Percentiles rank a stretch among this genome's conserved stretches.
phyloP scores from a whole-genome alignment of 495 filamentous ascomycete genomes.

The Podospora comata region DNA sequence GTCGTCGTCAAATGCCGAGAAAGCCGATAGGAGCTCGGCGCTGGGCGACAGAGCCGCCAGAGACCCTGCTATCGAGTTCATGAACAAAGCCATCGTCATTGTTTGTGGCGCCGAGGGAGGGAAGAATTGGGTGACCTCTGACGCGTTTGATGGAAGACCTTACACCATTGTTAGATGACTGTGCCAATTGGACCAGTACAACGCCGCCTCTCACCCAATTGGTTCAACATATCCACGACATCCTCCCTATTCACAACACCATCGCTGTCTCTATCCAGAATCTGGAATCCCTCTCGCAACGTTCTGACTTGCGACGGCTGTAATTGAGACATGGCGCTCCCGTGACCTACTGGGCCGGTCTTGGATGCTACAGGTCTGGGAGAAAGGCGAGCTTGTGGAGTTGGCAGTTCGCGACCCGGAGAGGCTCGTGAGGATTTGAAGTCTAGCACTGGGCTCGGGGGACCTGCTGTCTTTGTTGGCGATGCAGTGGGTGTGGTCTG shows the following conservation, averaged over 20 bases:
- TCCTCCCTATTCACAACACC: slow-evolving; percentile 72
- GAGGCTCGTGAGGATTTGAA: slow-evolving; percentile 29
- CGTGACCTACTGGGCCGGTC: slow-evolving; percentile 20
- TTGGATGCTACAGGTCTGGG: slow-evolving; percentile 2
- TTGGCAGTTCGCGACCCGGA: background rate
- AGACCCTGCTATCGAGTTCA: slow-evolving; percentile 69
- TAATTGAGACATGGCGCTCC: slow-evolving; percentile 60
- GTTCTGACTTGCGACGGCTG: slow-evolving; percentile 66
- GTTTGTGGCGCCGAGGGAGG: slow-evolving; percentile 61
- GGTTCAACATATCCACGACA: slow-evolving; percentile 73
- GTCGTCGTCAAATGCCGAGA: slow-evolving; percentile 92
- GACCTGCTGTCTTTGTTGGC: slow-evolving; percentile 39
- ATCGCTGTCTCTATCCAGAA: slow-evolving; percentile 78
- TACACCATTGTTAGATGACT: slow-evolving; percentile 9
- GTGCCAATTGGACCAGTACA: background rate
- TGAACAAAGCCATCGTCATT: slow-evolving; percentile 77
- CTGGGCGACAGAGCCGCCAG: slow-evolving; percentile 69
- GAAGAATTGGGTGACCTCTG: slow-evolving; percentile 71
- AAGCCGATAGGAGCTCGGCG: slow-evolving; percentile 76
- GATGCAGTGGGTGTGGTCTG: slow-evolving; percentile 47
- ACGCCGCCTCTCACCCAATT: slow-evolving; percentile 56
- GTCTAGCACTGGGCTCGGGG: slow-evolving; percentile 39
- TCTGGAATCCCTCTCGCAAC: slow-evolving; percentile 81
- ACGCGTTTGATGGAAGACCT: slow-evolving; percentile 52
- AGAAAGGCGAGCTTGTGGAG: slow-evolving; percentile 1